Evolutionary conservation across 1,284 basidiomycete genomes (phyloP), one percentile per base, ranked within the genome.

Genomic region (Cryptococcus sp.): DNA sequence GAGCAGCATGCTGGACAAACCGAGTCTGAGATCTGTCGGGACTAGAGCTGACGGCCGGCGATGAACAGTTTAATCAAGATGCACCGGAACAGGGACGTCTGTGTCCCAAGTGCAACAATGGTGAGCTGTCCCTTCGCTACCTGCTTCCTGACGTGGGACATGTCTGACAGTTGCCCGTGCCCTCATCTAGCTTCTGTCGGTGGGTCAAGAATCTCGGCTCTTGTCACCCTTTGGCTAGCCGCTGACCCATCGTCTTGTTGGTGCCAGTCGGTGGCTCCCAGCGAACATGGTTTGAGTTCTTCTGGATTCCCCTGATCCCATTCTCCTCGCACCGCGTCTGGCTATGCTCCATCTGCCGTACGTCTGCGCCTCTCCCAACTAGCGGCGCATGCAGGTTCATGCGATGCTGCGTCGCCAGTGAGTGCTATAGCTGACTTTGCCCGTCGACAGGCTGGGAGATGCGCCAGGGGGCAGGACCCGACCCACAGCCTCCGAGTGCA

Each of bases 271-370:
- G 69, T 7, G 69, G 70, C 20, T 46, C 46, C n/a, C 56, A 60
- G 7, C 59, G 71, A 23, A 72, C 67, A 36, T 71, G 70, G 71
- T 76, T 76, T 46, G 70, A 75, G 54, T 62, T 75, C 46, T 76
- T 72, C 64, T 76, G 67, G 66, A 65, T 76, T 16, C 72, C 72
- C 8, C 57, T 76, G 16, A 70, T 76, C 24, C 74, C 74, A 9
- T 75, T 73, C 60, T 52, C 45, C 8, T 70, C 70, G 62, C 57
- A 62, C 23, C 55, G 62, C 13, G 68, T 76, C 49, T 76, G 72
- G 72, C 59, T 70, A 15, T 76, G 74, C 57, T 60, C 64, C 23
- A 70, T 70, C 42, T 76, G 74, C 52, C 63, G 72, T 75, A 59
- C 62, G 73, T 71, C 16, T n/a, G n/a, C 8, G 28, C 43, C 24